These are phyloP conservation scores for Kazachstania bromeliacearum DNA, from an alignment of 805 yeast genomes.

Conservation along the genomic window DNA sequence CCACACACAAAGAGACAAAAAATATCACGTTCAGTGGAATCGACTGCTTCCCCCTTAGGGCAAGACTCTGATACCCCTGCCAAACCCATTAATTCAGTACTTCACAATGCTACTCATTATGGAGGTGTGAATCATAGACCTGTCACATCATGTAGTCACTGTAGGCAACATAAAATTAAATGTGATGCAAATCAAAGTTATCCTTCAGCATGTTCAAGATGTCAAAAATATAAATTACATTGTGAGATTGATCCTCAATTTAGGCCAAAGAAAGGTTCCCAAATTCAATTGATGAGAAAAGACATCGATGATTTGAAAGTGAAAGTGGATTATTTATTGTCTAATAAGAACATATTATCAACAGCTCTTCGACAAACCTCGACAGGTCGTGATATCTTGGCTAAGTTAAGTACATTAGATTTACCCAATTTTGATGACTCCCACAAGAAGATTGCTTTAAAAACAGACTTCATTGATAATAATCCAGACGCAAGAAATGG, in stretches of 20 bases:
- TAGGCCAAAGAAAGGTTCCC: conserved; percentile 86
- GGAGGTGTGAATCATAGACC: conserved; percentile 51
- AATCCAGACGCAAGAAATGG: not conserved
- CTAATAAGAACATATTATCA: conserved; percentile 43
- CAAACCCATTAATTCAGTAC: too few species aligned
- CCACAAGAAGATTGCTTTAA: not conserved
- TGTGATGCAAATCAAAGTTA: conserved; percentile 82
- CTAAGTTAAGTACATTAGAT: not conserved
- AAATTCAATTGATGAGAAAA: conserved; percentile 70
- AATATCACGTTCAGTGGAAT: not conserved
- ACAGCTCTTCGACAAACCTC: conserved; percentile 3
- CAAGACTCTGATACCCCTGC: too few species aligned
- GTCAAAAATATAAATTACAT: conserved; percentile 65
- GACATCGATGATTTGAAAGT: conserved; percentile 76
- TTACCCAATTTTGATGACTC: not conserved
- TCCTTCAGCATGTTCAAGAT: conserved; percentile 75
- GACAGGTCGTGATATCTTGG: conserved; percentile 3
- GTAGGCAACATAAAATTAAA: conserved; percentile 88
- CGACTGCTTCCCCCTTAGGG: too few species aligned
- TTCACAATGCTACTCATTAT: not conserved
- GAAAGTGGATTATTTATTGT: conserved; percentile 55
- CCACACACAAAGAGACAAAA: not conserved
- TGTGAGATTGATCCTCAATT: conserved; percentile 90
- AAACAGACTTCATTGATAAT: not conserved
- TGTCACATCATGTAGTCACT: conserved; percentile 86